phyloP scores from a whole-genome alignment of 306 rosid species.

The Medicago arabica region DNA sequence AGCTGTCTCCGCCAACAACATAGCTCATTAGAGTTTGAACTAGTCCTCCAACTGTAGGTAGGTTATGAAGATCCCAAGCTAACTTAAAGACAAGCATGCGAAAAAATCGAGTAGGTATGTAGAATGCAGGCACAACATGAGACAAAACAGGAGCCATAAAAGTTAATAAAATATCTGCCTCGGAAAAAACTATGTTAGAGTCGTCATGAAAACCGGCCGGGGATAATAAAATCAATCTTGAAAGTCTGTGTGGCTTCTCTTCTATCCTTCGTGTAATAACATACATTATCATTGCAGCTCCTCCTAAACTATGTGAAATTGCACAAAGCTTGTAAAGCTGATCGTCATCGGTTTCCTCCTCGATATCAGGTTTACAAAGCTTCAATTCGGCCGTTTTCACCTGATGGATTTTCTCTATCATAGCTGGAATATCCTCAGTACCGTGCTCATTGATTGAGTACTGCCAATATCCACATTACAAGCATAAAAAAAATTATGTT shows the following conservation, averaged over 20 bases:
- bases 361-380: constrained; percentile 67
- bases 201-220: constrained; percentile 95
- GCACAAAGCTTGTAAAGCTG: constrained; percentile 90
- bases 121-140: constrained; percentile 75
- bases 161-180: constrained; percentile 57
- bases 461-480: constrained; percentile 77
- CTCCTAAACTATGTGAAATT: constrained; percentile 88
- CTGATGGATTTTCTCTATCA: constrained; percentile 84
- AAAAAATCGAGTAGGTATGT: constrained; percentile 88
- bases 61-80: constrained; percentile 87
- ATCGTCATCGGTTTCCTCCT: constrained; percentile 61
- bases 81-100: constrained; percentile 92
- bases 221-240: constrained; percentile 79
- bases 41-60: constrained; percentile 91
- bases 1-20: constrained; percentile 90
- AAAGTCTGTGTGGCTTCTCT: constrained; percentile 86
- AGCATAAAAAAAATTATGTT: neutral
- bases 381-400: constrained; percentile 78
- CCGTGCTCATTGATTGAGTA: constrained; percentile 95
- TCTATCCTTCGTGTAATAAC: constrained; percentile 63
- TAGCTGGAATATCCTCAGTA: constrained; percentile 88
- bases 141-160: constrained; percentile 69
- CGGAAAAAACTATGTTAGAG: constrained; percentile 65
- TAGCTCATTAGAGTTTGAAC: constrained; percentile 93
- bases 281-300: constrained; percentile 83